These are phyloP conservation scores for Cladosporium sp. DNA, from an alignment of 2,329 filamentous ascomycete genomes.

Conservation along the genomic window DNA sequence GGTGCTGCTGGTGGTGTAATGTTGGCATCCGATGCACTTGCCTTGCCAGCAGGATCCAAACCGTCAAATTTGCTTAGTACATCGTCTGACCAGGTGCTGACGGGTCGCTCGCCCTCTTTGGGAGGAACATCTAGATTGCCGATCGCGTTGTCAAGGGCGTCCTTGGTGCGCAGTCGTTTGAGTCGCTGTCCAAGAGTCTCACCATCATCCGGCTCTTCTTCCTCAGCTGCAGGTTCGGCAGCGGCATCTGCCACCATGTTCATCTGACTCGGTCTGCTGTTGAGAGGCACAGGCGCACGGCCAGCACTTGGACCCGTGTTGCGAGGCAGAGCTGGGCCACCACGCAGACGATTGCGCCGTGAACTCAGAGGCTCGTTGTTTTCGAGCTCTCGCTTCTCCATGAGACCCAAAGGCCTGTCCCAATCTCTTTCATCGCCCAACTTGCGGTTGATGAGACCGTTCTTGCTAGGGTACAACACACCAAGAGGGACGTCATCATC, in stretches of 20 bases:
- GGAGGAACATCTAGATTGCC: conserved; percentile 36
- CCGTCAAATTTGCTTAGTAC: conserved; percentile 65
- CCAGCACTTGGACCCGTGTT: conserved; percentile 27
- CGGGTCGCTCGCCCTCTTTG: conserved; percentile 39
- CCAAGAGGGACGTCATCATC: conserved; percentile 89
- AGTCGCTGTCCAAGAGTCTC: conserved; percentile 69
- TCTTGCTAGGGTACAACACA: conserved; percentile 68
- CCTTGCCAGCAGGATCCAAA: conserved; percentile 46
- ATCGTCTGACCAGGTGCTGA: conserved; percentile 66
- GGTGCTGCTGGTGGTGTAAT: background rate
- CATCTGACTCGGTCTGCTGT: conserved; percentile 31
- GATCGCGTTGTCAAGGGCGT: conserved; percentile 48
- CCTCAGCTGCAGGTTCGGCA: conserved; percentile 29
- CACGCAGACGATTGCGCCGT: conserved; percentile 72
- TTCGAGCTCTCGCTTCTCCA: conserved; percentile 81
- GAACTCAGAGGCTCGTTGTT: conserved; percentile 87
- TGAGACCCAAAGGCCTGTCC: conserved; percentile 69
- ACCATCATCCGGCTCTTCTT: conserved; percentile 48
- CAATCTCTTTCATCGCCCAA: conserved; percentile 41
- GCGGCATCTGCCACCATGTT: conserved; percentile 21
- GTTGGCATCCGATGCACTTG: background rate
- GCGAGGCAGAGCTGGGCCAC: conserved; percentile 41
- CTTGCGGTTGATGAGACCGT: conserved; percentile 53
- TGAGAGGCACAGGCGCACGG: conserved; percentile 30
- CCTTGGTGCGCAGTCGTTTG: conserved; percentile 62